A percentile compares a stretch with the other conserved stretches of the same genome.
phyloP scores from a whole-genome alignment of 495 filamentous ascomycete species.

The Penicillium bialowiezense region DNA sequence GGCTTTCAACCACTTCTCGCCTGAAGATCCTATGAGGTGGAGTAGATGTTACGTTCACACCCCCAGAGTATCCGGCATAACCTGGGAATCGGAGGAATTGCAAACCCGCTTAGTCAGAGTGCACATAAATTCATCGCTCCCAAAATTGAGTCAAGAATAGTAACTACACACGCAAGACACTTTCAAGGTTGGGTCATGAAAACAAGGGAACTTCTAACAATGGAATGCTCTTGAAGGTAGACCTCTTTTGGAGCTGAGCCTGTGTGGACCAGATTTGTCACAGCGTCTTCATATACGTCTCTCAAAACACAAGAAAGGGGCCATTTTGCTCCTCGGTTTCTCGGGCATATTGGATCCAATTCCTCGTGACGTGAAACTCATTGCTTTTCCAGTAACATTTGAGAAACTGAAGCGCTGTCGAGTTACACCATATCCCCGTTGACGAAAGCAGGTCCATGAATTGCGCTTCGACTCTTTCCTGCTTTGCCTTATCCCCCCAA shows the following conservation, averaged over 20 bases:
- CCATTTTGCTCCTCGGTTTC: constrained; percentile 1
- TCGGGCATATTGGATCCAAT: constrained; percentile 1
- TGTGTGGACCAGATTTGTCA: no score
- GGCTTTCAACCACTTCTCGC: neutral
- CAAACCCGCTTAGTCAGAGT: neutral
- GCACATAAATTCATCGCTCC: neutral
- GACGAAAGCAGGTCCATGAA: no score
- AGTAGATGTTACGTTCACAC: neutral
- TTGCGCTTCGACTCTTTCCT: no score
- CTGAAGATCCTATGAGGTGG: neutral
- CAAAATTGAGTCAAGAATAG: neutral
- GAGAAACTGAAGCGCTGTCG: constrained; percentile 1
- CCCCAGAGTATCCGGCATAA: neutral
- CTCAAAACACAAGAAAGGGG: constrained; percentile 7
- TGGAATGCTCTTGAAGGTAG: no score
- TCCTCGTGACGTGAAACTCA: constrained; percentile 1
- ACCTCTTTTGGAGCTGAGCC: no score
- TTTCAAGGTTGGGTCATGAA: no score
- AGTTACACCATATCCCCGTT: no score
- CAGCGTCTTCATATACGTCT: no score
- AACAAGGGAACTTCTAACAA: no score
- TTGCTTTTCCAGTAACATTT: neutral
- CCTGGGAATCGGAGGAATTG: neutral
- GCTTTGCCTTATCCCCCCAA: neutral
- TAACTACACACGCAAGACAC: no score